A percentile compares a stretch with the other conserved stretches of the same genome.
Conservation (phyloP, 2,329 filamentous ascomycete species). For the Ceratocystiopsis brevicomis region DNA sequence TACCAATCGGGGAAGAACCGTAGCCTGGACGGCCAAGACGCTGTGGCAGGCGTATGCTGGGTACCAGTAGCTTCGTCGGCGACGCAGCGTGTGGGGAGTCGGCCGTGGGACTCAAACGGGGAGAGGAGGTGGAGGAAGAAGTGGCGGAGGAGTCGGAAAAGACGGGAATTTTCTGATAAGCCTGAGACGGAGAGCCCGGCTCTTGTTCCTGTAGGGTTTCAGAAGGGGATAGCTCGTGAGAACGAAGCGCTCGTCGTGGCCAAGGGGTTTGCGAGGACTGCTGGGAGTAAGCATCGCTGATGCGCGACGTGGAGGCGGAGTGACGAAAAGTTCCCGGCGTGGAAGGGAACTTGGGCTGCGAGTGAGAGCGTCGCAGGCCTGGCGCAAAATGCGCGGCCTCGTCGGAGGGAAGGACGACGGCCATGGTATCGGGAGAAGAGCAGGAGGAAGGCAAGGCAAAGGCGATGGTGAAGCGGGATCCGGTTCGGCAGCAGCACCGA, state of each 20-base stretch:
- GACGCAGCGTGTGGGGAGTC: slow-evolving; percentile 27
- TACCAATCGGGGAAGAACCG: slow-evolving; percentile 19
- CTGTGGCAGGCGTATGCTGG: slow-evolving; percentile 41
- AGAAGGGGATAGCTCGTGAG: no score
- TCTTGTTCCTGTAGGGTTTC: neutral
- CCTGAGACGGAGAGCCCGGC: neutral
- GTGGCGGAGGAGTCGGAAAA: slow-evolving; percentile 25
- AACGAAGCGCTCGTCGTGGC: no score
- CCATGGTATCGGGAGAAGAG: slow-evolving; percentile 22
- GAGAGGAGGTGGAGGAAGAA: slow-evolving; percentile 38
- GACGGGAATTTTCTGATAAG: slow-evolving; percentile 15
- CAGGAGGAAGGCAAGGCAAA: neutral
- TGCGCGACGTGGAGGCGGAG: slow-evolving; percentile 26
- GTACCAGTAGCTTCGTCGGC: slow-evolving; percentile 36
- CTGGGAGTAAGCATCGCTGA: slow-evolving; percentile 27
- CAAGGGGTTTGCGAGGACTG: slow-evolving; percentile 8
- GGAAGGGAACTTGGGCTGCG: slow-evolving; percentile 35
- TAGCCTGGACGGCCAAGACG: slow-evolving; percentile 27
- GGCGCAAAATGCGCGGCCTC: slow-evolving; percentile 38
- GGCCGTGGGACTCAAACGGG: slow-evolving; percentile 23
- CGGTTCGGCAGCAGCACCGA: no score
- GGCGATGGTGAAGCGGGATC: no score
- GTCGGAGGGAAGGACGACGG: slow-evolving; percentile 36
- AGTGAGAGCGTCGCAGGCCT: slow-evolving; percentile 38
- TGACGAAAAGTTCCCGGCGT: slow-evolving; percentile 23